A percentile compares a stretch with the other conserved stretches of the same genome.
Conservation (phyloP, 1,139 yeast species). For the Trichomonascaceae sp. region DNA sequence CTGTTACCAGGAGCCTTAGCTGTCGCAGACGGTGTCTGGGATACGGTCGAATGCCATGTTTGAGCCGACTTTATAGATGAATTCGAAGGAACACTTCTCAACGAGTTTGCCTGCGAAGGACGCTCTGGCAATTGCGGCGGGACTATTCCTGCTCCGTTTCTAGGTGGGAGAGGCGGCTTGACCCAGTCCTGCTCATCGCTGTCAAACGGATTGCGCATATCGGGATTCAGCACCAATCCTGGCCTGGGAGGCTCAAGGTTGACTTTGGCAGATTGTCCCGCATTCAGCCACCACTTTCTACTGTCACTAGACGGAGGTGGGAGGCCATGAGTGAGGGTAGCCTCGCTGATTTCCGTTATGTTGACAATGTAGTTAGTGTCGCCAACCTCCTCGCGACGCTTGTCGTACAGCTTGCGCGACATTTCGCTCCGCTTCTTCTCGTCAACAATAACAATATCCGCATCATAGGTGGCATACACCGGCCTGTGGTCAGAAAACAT, state of each 20-base stretch:
- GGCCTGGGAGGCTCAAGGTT: slow-evolving; percentile 28
- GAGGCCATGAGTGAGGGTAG: slow-evolving; percentile 30
- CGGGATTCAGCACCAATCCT: slow-evolving; percentile 45
- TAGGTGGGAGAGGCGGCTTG: slow-evolving; percentile 13
- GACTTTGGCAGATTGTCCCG: slow-evolving; percentile 65
- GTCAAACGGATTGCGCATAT: slow-evolving; percentile 57
- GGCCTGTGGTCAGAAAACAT: slow-evolving; percentile 90
- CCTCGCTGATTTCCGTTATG: slow-evolving; percentile 23
- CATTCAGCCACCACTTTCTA: slow-evolving; percentile 85
- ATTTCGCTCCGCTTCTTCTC: slow-evolving; percentile 46
- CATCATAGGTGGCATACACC: slow-evolving; percentile 64
- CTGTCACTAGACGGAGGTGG: slow-evolving; percentile 86
- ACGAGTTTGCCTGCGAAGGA: too few species aligned
- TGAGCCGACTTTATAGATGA: too few species aligned
- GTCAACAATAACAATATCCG: slow-evolving; percentile 57
- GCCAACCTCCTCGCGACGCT: slow-evolving; percentile 27
- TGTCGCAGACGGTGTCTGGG: too few species aligned
- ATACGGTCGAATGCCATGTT: too few species aligned
- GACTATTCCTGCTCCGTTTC: too few species aligned
- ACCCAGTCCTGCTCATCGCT: slow-evolving; percentile 15
- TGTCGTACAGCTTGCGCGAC: slow-evolving; percentile 44
- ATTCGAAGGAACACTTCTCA: too few species aligned
- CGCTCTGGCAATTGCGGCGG: too few species aligned
- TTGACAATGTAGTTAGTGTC: slow-evolving; percentile 24
- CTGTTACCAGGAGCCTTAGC: too few species aligned